Conservation (phyloP, 225 moss, liverwort and hornwort genomes). For the Climacium dendroides region DNA sequence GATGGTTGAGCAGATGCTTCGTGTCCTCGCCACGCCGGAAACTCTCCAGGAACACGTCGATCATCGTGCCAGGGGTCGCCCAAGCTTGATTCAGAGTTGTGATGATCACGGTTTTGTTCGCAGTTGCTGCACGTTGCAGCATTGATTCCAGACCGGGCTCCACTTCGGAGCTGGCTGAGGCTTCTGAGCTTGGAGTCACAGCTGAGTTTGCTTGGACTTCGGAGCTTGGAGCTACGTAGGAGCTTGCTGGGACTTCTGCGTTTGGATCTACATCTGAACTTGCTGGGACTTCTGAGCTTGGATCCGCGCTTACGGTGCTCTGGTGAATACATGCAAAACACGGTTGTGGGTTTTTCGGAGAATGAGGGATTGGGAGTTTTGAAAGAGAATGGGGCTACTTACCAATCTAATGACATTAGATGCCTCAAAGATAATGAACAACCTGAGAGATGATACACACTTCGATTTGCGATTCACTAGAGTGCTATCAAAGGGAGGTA, state of each 20-base stretch:
- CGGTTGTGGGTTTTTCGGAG: not conserved
- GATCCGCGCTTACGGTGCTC: not conserved
- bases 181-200: not conserved
- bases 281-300: not conserved
- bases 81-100: slow-evolving; percentile 89
- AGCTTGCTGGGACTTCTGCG: not conserved
- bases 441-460: not conserved
- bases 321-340: not conserved
- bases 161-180: not conserved
- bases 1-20: slow-evolving; percentile 29
- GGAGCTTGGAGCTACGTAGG: not conserved
- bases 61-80: slow-evolving; percentile 64
- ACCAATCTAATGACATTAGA: not conserved
- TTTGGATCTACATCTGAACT: not conserved
- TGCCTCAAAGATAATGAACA: not conserved
- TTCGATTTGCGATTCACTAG: not conserved
- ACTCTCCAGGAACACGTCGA: slow-evolving; percentile 69
- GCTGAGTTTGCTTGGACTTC: not conserved
- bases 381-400: not conserved
- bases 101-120: slow-evolving; percentile 62
- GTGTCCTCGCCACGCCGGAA: slow-evolving; percentile 54
- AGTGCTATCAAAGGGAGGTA: not conserved
- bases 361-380: not conserved
- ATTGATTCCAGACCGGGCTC: not conserved
- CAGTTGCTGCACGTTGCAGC: slow-evolving; percentile 20